Evolutionary conservation across 148 eudicot species (phyloP), one percentile per base, ranked within the genome.

Genomic region (Cornus florida): DNA sequence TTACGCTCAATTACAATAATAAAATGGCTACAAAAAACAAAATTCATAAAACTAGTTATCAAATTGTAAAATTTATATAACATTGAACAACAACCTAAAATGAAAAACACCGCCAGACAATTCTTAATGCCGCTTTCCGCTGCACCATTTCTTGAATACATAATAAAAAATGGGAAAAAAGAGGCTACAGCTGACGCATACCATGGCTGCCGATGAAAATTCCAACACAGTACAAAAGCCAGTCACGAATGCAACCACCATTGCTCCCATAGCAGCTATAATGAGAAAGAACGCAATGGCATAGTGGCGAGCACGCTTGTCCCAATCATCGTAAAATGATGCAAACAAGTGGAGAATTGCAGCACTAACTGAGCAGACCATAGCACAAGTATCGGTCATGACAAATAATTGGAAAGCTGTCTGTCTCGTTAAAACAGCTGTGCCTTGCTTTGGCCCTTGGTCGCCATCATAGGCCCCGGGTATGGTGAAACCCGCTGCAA

Each of bases 401-500:
- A 74, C 77, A 32, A 74, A 74, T 5, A 67, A 50, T 74, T 60
- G 56, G n/a, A 74, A 74, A 32, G 77, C 69, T 1, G 77, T 67
- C 6, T 74, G 24, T 74, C 16, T 35, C 32, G 28, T 23, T 60
- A 74, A 20, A 32, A 41, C 12, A 59, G 77, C 48, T 35, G 59
- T 28, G 23, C 80, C 80, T 69, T 77, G 46, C 24, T 68, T 77
- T 5, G 28, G 68, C 23, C 64, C 72, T 77, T 77, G 65, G 50
- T 23, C 46, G 10, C 43, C 72, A 1, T 19, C 41, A 66, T 69
- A 78, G 13, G 75, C 75, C 32, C 80, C 70, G 2, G 80, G 80
- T 9, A 78, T 19, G 7, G 74, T 56, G 66, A 78, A 70, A 33
- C 53, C 81, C 10, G 71, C 81, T 6, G 76, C 17, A 11, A 79